Evolutionary conservation across 2,329 filamentous ascomycete genomes (phyloP).

Genomic region (Paramyrothecium roridum): DNA sequence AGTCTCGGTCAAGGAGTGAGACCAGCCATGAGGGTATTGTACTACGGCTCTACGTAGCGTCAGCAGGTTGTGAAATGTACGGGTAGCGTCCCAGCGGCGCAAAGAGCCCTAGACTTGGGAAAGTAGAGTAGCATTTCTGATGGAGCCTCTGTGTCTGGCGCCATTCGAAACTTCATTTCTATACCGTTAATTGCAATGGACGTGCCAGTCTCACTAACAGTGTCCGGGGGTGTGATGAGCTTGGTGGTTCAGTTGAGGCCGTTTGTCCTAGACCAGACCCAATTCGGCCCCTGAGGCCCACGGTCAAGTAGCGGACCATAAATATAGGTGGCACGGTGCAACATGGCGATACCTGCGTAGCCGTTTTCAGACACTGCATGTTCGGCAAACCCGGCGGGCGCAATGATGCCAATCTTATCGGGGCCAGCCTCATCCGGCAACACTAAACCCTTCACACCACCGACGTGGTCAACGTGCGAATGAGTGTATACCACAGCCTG

Average conservation of each 20-base stretch:
- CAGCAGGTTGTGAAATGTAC: conserved; percentile 37
- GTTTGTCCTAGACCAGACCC: conserved; percentile 31
- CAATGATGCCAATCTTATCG: no score
- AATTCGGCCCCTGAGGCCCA: conserved; percentile 27
- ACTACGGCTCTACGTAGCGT: conserved; percentile 38
- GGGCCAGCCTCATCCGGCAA: no score
- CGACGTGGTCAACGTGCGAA: conserved; percentile 35
- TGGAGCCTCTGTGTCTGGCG: conserved; percentile 37
- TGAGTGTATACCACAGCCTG: conserved; percentile 37
- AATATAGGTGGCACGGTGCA: conserved; percentile 32
- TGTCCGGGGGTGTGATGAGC: conserved; percentile 28
- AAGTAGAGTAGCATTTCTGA: conserved; percentile 39
- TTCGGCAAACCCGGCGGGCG: conserved; percentile 35
- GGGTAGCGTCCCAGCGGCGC: conserved; percentile 32
- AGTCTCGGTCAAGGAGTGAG: conserved; percentile 31
- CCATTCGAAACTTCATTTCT: conserved; percentile 35
- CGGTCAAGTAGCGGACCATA: conserved; percentile 30
- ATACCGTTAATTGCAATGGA: conserved; percentile 28
- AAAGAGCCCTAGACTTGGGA: conserved; percentile 31
- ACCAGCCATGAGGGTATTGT: conserved; percentile 36
- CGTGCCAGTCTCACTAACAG: conserved; percentile 27
- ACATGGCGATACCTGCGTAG: conserved; percentile 33
- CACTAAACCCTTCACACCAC: no score
- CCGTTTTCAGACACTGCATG: conserved; percentile 34
- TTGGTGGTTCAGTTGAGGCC: conserved; percentile 23